Evolutionary conservation across 179 eudicot genomes (phyloP).

Genomic region (Pouteria campechiana): DNA sequence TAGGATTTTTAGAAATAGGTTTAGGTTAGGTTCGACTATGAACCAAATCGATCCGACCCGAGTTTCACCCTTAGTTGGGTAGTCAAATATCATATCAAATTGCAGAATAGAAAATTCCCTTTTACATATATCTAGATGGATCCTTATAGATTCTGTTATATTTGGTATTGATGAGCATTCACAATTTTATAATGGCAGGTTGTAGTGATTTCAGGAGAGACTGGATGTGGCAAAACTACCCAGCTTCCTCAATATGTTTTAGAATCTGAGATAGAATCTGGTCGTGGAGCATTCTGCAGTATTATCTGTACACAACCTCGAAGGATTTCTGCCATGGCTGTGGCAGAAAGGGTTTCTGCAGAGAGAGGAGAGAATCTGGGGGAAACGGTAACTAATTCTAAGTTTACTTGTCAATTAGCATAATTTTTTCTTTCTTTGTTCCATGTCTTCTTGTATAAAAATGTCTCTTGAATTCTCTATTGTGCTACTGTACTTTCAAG

Average conservation of each 20-base stretch:
- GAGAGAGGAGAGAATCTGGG: conserved; percentile 99
- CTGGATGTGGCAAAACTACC: conserved; percentile 99
- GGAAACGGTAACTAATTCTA: too few relatives aligned
- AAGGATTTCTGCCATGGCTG: conserved; percentile 98
- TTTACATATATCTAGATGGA: too few relatives aligned
- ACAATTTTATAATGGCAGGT: conserved; percentile 45
- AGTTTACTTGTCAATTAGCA: conserved; percentile 79
- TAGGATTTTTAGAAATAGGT: too few relatives aligned
- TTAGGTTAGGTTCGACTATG: too few relatives aligned
- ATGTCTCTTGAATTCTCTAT: conserved; percentile 25
- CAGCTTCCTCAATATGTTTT: conserved; percentile 96
- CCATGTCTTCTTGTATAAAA: conserved; percentile 1
- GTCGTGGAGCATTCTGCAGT: conserved; percentile 96
- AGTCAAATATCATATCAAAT: too few relatives aligned
- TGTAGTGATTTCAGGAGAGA: conserved; percentile 93
- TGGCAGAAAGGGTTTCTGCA: conserved; percentile 90
- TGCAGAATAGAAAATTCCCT: too few relatives aligned
- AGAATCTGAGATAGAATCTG: conserved; percentile 97
- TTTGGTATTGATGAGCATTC: too few relatives aligned
- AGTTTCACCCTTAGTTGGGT: too few relatives aligned
- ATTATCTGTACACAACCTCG: conserved; percentile 99
- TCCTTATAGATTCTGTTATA: too few relatives aligned
- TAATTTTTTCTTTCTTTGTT: conserved; percentile 3
- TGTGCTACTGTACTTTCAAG: conserved; percentile 19
- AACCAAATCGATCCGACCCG: too few relatives aligned